These are phyloP conservation scores for Podaxis carcinomalis DNA, from an alignment of 768 basidiomycete genomes.

Conservation along the genomic window DNA sequence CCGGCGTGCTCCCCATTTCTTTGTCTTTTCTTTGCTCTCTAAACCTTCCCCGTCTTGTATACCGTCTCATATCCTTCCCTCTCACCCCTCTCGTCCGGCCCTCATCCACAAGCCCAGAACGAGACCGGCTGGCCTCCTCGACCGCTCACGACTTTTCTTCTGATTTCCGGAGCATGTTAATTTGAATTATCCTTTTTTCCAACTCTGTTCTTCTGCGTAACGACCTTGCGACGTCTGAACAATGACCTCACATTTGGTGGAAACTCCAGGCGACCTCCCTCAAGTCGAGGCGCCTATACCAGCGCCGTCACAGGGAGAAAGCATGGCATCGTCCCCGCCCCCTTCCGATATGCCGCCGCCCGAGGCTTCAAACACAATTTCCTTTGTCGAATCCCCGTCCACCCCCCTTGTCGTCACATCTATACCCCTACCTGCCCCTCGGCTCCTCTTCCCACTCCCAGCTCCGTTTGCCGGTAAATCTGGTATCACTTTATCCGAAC, in stretches of 20 bases:
- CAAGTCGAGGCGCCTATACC: slow-evolving; percentile 5
- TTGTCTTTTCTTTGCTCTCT: slow-evolving; percentile 1
- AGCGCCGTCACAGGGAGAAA: background rate
- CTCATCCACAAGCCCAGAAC: background rate
- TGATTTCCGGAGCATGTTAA: slow-evolving; percentile 25
- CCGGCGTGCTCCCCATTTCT: background rate
- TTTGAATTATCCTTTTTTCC: slow-evolving; percentile 17
- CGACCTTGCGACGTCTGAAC: slow-evolving; percentile 12
- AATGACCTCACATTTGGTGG: slow-evolving; percentile 3
- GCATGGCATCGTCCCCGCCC: background rate
- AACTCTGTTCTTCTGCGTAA: slow-evolving; percentile 19
- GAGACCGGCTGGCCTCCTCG: background rate
- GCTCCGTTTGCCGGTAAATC: slow-evolving; percentile 2
- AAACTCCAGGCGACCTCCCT: background rate
- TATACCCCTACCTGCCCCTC: background rate
- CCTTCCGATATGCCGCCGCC: slow-evolving; percentile 2
- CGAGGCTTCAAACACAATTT: background rate
- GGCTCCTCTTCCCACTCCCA: slow-evolving; percentile 6
- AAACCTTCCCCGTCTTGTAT: background rate
- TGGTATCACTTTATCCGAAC: slow-evolving; percentile 38
- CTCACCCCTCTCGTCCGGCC: background rate
- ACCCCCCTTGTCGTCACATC: background rate
- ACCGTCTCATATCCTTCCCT: background rate
- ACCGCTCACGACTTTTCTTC: slow-evolving; percentile 1
- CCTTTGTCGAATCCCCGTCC: background rate